Conservation (phyloP, 108 stramenopile genomes). For the Asterionellopsis glacialis region DNA sequence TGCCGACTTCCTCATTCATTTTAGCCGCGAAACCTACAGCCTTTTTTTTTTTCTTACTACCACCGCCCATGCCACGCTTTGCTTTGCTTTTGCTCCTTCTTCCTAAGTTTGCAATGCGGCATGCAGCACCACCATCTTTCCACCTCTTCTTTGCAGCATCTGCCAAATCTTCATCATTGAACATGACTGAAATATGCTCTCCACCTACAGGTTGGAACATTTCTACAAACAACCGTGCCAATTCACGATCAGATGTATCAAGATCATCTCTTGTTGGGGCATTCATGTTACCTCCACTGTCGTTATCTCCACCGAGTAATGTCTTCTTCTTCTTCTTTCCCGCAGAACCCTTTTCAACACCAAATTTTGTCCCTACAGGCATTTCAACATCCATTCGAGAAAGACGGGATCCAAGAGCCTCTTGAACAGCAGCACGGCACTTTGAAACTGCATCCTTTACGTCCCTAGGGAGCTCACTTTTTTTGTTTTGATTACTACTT, state of each 20-base stretch:
- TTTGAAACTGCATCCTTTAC: conserved; percentile 78
- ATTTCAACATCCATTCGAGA: conserved; percentile 76
- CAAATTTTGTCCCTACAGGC: conserved; percentile 83
- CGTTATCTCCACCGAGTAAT: conserved; percentile 7
- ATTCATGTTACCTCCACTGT: conserved; percentile 7
- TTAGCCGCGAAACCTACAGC: conserved; percentile 80
- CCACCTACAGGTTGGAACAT: conserved; percentile 88
- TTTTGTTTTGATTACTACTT: not conserved
- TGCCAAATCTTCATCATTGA: conserved; percentile 52
- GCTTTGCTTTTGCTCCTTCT: conserved; percentile 29
- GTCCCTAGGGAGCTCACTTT: conserved; percentile 48
- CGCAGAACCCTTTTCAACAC: conserved; percentile 48
- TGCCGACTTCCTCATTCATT: conserved; percentile 60
- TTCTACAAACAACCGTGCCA: conserved; percentile 79
- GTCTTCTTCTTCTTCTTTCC: conserved; percentile 21
- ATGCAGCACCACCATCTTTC: conserved; percentile 62
- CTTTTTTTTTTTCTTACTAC: conserved; percentile 34
- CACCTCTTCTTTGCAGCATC: conserved; percentile 62
- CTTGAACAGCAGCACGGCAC: conserved; percentile 71
- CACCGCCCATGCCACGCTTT: conserved; percentile 18
- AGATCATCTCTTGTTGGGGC: conserved; percentile 45
- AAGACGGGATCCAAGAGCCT: conserved; percentile 48
- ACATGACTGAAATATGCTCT: conserved; percentile 62
- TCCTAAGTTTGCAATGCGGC: conserved; percentile 62
- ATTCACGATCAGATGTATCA: conserved; percentile 76